Conservation (phyloP, 371 early-diverging fungal genomes). For the Mucor ambiguus region DNA sequence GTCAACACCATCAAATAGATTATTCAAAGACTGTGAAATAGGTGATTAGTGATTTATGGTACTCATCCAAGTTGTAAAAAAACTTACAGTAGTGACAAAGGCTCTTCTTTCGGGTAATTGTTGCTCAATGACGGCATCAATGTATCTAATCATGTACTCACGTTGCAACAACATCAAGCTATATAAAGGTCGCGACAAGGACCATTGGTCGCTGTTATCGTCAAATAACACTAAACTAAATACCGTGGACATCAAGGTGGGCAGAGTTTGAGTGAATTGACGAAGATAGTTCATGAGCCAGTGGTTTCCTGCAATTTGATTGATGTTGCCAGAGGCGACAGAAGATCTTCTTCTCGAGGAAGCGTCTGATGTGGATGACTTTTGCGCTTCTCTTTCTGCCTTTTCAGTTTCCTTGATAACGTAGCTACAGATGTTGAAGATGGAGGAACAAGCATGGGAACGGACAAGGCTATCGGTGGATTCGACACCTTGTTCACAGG, state of each 20-base stretch:
- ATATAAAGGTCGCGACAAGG: constrained; percentile 80
- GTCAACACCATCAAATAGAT: constrained; percentile 72
- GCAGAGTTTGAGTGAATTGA: constrained; percentile 61
- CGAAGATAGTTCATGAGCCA: constrained; percentile 53
- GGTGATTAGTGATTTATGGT: neutral
- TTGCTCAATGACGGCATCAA: constrained; percentile 61
- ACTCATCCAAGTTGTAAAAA: neutral
- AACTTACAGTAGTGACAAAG: constrained; percentile 63
- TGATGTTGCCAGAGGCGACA: constrained; percentile 2
- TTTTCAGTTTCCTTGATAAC: constrained; percentile 66
- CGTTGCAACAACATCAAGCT: constrained; percentile 75
- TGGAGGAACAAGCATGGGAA: constrained; percentile 70
- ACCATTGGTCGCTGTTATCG: constrained; percentile 81
- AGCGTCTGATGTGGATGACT: constrained; percentile 9
- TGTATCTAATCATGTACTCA: constrained; percentile 73
- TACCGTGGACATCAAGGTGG: constrained; percentile 62
- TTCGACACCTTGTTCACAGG: constrained; percentile 63
- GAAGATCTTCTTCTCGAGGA: constrained; percentile 13
- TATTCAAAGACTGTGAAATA: constrained; percentile 42
- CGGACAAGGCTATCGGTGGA: constrained; percentile 57
- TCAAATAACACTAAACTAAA: constrained; percentile 81
- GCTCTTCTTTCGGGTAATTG: constrained; percentile 78
- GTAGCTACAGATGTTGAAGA: constrained; percentile 74
- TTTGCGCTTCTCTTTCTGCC: constrained; percentile 33
- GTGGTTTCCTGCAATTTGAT: constrained; percentile 11